These are phyloP conservation scores for Rutstroemia sydowiana DNA, from an alignment of 2,329 filamentous ascomycete genomes.

Conservation along the genomic window DNA sequence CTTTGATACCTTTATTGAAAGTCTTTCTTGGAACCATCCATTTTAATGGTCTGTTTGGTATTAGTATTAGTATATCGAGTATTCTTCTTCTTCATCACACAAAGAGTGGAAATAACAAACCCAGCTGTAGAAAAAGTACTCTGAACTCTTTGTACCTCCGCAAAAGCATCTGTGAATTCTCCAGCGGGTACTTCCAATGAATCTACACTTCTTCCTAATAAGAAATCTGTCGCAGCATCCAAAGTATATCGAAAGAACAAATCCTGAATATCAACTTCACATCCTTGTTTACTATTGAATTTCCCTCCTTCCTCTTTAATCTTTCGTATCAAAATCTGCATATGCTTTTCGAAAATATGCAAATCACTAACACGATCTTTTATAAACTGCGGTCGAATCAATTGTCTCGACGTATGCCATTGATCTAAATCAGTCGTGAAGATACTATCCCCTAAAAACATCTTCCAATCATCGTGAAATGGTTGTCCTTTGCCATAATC, in stretches of 20 bases:
- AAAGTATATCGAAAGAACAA: constrained; percentile 81
- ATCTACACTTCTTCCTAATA: constrained; percentile 69
- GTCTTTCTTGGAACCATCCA: constrained; percentile 53
- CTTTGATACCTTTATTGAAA: constrained; percentile 57
- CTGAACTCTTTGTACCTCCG: constrained; percentile 69
- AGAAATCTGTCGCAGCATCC: constrained; percentile 79
- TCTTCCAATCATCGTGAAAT: constrained; percentile 69
- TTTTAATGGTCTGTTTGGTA: constrained; percentile 45
- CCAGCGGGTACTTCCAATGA: constrained; percentile 48
- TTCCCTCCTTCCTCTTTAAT: constrained; percentile 51
- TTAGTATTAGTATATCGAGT: constrained; percentile 3
- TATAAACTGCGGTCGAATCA: constrained; percentile 81
- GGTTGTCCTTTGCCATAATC: constrained; percentile 76
- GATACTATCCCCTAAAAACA: constrained; percentile 69
- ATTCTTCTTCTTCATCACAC: neutral
- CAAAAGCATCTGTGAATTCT: constrained; percentile 75
- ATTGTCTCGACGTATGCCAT: constrained; percentile 75
- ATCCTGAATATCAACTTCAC: constrained; percentile 61
- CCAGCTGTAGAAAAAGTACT: constrained; percentile 58
- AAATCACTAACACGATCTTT: constrained; percentile 78
- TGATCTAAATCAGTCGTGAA: constrained; percentile 71
- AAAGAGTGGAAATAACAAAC: constrained; percentile 29
- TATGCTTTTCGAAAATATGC: constrained; percentile 72
- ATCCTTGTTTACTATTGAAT: constrained; percentile 44
- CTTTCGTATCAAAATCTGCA: constrained; percentile 63